Evolutionary conservation across 805 yeast species (phyloP), one percentile per base, ranked within the genome.

Genomic region (Cyberlindnera subsufficiens): DNA sequence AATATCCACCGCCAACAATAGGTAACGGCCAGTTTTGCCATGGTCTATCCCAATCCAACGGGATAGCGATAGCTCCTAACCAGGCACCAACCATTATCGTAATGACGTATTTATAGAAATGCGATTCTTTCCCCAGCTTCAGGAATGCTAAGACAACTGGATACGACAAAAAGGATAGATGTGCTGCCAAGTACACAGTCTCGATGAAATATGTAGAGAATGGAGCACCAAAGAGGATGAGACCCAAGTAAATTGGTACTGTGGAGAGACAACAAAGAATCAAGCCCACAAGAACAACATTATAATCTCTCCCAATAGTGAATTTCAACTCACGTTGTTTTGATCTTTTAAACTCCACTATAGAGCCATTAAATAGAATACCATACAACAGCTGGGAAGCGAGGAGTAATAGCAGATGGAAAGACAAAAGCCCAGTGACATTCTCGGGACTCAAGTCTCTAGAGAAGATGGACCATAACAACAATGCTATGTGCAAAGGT

Each of bases 11-110:
- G 8, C 76, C 71, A 13, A 91, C 68, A 35, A 91, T 71, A 0
- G 98, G 91, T 42, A 88, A 77, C 6, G 99, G 99, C 95, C 96
- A 91, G 41, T 71, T 74, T 63, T 91, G 99, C 99, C 99, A 91
- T 20, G 84, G 86, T 54, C 98, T 74, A 60, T 91, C 99, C 99
- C 99, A 91, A 63, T 91, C 99, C 45, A 93, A 70, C 0, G 98
- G 97, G 45, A 93, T 89, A 1, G 96, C 98, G 31, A 86, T 63
- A 3, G 91, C 96, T 14, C 98, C 97, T 1, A 88, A 51, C 98
- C 98, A 91, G 6, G 90, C 79, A 1, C 96, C 96, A 10, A 83
- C 39, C 6, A 61, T 62, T 8, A 66, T 56, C 20, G 58, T 43
- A 11, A 62, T 51, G 19, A 63, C 60, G 37, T 62, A 63, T 42